A percentile compares a stretch with the other conserved stretches of the same genome.
Evolutionary conservation across 1,284 basidiomycete genomes (phyloP).

Genomic region (Ganoderma sinense): DNA sequence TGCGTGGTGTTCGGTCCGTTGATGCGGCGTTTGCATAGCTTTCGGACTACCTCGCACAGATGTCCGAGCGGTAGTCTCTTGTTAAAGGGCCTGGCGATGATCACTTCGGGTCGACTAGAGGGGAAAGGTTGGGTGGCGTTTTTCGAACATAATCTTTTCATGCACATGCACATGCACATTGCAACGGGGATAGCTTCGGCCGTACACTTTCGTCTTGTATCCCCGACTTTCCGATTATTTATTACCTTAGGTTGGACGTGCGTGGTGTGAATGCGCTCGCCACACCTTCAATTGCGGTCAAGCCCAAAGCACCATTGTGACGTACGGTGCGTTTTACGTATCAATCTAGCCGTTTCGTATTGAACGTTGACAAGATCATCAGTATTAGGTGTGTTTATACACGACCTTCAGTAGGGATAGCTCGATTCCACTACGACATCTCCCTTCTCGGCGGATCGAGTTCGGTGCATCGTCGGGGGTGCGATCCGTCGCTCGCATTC

Average conservation of each 20-base stretch:
- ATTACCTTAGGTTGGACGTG: constrained; percentile 15
- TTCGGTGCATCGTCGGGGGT: constrained; percentile 25
- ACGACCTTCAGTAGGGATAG: neutral
- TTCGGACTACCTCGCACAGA: constrained; percentile 81
- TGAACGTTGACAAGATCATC: neutral
- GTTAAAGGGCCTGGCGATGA: neutral
- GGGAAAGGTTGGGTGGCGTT: constrained; percentile 12
- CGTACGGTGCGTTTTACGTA: neutral
- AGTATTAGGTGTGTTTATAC: neutral
- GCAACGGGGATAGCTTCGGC: constrained; percentile 15
- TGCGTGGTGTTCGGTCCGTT: neutral
- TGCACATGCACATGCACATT: neutral
- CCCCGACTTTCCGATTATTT: constrained; percentile 27
- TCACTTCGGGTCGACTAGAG: constrained; percentile 9
- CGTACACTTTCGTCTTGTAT: constrained; percentile 20
- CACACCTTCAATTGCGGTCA: no score
- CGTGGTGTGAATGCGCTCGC: neutral
- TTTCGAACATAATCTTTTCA: constrained; percentile 1
- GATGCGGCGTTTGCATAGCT: constrained; percentile 49
- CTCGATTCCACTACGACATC: neutral
- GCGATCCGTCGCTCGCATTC: neutral
- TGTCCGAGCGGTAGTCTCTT: constrained; percentile 62
- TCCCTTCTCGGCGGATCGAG: constrained; percentile 7
- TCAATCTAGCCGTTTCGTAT: no score
- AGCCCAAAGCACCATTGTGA: no score